Evolutionary conservation across 2,329 filamentous ascomycete genomes (phyloP).

Genomic region (Stagonosporopsis chrysanthemi): DNA sequence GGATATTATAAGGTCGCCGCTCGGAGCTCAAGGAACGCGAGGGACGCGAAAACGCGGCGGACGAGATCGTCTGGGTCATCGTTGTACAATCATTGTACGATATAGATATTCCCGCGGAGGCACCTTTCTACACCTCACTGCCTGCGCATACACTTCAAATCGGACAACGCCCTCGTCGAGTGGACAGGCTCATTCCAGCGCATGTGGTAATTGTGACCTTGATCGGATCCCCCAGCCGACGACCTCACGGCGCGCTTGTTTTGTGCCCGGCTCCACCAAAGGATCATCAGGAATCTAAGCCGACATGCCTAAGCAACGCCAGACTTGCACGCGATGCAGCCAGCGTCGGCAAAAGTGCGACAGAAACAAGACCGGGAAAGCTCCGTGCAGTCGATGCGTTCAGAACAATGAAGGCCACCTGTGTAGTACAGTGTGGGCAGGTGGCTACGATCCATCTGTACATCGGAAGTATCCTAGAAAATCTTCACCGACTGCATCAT

Average conservation of each 20-base stretch:
- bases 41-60: slow-evolving; percentile 1
- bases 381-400: slow-evolving; percentile 36
- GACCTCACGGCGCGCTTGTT: background rate
- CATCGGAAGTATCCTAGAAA: slow-evolving; percentile 40
- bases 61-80: background rate
- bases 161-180: slow-evolving; percentile 13
- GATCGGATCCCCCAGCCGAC: background rate
- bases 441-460: slow-evolving; percentile 43
- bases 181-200: background rate
- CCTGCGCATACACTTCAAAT: slow-evolving; percentile 4
- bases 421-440: slow-evolving; percentile 43
- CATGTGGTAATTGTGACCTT: slow-evolving; percentile 4
- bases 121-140: slow-evolving; percentile 1
- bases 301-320: slow-evolving; percentile 42
- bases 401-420: slow-evolving; percentile 43
- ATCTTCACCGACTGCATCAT: slow-evolving; percentile 8
- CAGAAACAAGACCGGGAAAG: slow-evolving; percentile 29
- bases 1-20: background rate
- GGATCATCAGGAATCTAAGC: slow-evolving; percentile 6
- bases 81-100: slow-evolving; percentile 6
- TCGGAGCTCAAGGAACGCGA: slow-evolving; percentile 5
- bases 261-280: slow-evolving; percentile 1
- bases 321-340: slow-evolving; percentile 44
- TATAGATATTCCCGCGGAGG: background rate
- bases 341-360: slow-evolving; percentile 45